These are phyloP conservation scores for Raddia guianensis DNA, from an alignment of 176 grass and related monocot genomes.

Conservation along the genomic window DNA sequence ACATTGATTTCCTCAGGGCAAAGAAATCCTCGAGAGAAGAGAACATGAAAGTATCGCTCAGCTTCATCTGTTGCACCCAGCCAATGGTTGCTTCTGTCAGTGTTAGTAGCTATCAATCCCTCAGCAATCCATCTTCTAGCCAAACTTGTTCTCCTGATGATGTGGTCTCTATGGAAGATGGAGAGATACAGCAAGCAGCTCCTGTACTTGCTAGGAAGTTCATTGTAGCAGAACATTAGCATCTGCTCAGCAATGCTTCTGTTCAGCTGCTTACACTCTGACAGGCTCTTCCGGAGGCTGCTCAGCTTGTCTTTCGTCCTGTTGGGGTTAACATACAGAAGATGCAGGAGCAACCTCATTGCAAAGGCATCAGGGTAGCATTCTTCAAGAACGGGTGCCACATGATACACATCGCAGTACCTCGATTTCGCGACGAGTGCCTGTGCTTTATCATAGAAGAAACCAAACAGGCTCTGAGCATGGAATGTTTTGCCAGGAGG, in stretches of 20 bases:
- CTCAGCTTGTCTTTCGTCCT: neutral
- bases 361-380: too few relatives aligned
- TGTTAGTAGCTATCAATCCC: neutral
- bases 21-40: neutral
- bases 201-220: neutral
- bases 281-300: too few relatives aligned
- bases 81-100: neutral
- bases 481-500: too few relatives aligned
- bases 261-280: too few relatives aligned
- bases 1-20: neutral
- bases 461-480: too few relatives aligned
- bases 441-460: too few relatives aligned
- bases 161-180: neutral
- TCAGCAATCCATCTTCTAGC: constrained; percentile 8
- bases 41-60: neutral
- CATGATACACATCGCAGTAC: too few relatives aligned
- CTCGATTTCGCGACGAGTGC: too few relatives aligned
- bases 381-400: too few relatives aligned
- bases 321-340: neutral
- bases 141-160: constrained; percentile 25
- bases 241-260: neutral
- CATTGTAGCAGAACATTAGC: constrained; percentile 8
- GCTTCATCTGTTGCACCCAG: neutral
- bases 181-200: constrained; percentile 25
- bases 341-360: constrained; percentile 4